A percentile compares a stretch with the other conserved stretches of the same genome.
Evolutionary conservation across 139 green algal genomes (phyloP).

Genomic region (Picochlorum sp.): DNA sequence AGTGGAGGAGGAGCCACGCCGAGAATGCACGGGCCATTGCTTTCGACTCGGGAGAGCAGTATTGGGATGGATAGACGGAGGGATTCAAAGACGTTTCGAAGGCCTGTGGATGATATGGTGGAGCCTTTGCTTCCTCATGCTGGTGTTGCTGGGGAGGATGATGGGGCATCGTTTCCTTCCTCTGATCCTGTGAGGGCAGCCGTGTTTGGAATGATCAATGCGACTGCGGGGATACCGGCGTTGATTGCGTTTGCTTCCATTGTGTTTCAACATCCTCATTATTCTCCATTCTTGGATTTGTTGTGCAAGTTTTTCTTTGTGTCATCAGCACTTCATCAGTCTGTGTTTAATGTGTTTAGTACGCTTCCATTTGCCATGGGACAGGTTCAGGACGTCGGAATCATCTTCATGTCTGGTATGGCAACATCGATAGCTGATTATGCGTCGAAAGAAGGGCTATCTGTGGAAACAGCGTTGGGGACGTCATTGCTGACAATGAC

Average conservation of each 20-base stretch:
- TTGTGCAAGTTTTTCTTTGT: constrained; percentile 57
- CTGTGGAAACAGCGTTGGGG: constrained; percentile 35
- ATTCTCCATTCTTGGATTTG: constrained; percentile 35
- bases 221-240: constrained; percentile 51
- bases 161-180: neutral
- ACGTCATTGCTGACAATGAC: constrained; percentile 54
- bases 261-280: constrained; percentile 41
- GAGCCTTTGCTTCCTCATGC: neutral
- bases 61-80: no score
- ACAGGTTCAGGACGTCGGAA: constrained; percentile 33
- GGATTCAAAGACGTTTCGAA: no score
- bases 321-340: constrained; percentile 50
- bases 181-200: neutral
- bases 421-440: constrained; percentile 45
- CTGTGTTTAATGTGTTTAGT: constrained; percentile 42
- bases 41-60: no score
- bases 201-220: constrained; percentile 48
- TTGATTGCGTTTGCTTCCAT: constrained; percentile 67
- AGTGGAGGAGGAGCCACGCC: no score
- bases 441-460: constrained; percentile 5
- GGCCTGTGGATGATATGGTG: neutral
- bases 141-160: neutral
- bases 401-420: constrained; percentile 73
- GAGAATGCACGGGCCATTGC: no score
- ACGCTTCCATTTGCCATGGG: constrained; percentile 61